These are phyloP conservation scores for Arachis hypogaea DNA, from an alignment of 306 rosid genomes.

Conservation along the genomic window DNA sequence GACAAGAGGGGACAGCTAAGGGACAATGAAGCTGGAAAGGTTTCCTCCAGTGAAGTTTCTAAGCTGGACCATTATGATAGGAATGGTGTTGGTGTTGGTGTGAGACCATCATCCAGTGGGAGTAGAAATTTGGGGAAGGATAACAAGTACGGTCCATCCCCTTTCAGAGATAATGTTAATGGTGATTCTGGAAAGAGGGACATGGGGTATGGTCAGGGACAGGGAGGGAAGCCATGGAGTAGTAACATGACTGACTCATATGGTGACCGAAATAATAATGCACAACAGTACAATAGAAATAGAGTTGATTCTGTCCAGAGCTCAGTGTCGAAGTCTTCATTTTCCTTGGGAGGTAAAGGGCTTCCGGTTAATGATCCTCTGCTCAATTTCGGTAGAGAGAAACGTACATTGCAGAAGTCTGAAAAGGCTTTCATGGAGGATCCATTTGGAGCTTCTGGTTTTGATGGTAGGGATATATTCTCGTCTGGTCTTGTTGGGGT, in stretches of 20 bases:
- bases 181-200: conserved; percentile 67
- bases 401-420: conserved; percentile 57
- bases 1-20: conserved; percentile 64
- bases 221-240: conserved; percentile 71
- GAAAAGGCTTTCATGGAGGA: conserved; percentile 73
- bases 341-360: conserved; percentile 65
- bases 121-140: conserved; percentile 56
- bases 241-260: conserved; percentile 47
- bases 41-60: conserved; percentile 68
- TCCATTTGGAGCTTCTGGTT: conserved; percentile 66
- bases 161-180: conserved; percentile 53
- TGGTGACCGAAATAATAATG: conserved; percentile 51
- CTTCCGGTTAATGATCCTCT: conserved; percentile 70
- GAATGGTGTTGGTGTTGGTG: conserved; percentile 40
- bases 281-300: conserved; percentile 53
- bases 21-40: conserved; percentile 81
- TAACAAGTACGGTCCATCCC: conserved; percentile 51
- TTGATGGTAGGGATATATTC: conserved; percentile 79
- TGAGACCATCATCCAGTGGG: conserved; percentile 47
- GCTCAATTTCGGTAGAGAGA: conserved; percentile 89
- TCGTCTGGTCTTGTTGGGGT: conserved; percentile 68
- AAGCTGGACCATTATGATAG: conserved; percentile 58
- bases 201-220: conserved; percentile 59
- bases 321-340: conserved; percentile 56
- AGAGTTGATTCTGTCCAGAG: conserved; percentile 58